Conservation (phyloP, 2,329 filamentous ascomycete genomes). For the Fusarium torulosum region DNA sequence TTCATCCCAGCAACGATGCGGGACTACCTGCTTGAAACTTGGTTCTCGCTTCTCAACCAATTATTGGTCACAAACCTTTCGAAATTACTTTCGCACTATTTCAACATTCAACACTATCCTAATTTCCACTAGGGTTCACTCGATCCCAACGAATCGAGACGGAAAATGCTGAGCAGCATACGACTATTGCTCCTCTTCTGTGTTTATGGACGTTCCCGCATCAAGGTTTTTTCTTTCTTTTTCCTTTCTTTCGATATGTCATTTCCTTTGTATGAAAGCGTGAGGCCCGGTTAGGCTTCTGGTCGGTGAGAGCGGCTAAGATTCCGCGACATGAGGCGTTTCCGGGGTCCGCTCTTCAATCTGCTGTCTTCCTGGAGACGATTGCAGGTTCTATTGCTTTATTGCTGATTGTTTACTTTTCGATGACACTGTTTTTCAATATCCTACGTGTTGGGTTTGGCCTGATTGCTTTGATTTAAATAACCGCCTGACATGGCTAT, state of each 20-base stretch:
- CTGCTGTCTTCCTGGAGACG: slow-evolving; percentile 26
- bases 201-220: slow-evolving; percentile 12
- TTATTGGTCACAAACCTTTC: slow-evolving; percentile 1
- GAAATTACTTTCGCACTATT: slow-evolving; percentile 23
- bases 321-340: slow-evolving; percentile 47
- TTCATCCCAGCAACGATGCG: slow-evolving; percentile 6
- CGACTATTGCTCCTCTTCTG: slow-evolving; percentile 24
- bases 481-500: slow-evolving; percentile 21
- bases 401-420: slow-evolving; percentile 10
- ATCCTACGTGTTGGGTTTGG: slow-evolving; percentile 10
- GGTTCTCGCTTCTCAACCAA: neutral
- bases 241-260: slow-evolving; percentile 26
- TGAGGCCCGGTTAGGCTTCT: slow-evolving; percentile 50
- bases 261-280: slow-evolving; percentile 42
- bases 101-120: slow-evolving; percentile 38
- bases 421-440: slow-evolving; percentile 23
- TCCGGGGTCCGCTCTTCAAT: slow-evolving; percentile 28
- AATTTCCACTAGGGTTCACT: slow-evolving; percentile 24
- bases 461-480: slow-evolving; percentile 23
- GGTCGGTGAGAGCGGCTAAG: slow-evolving; percentile 57
- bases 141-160: slow-evolving; percentile 11
- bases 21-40: slow-evolving; percentile 5
- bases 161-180: slow-evolving; percentile 21
- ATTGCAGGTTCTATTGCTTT: slow-evolving; percentile 17
- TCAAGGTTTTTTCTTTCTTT: slow-evolving; percentile 26